Base-by-base conservation (phyloP, 805 yeast species). In the Zygoascus tannicola region DNA sequence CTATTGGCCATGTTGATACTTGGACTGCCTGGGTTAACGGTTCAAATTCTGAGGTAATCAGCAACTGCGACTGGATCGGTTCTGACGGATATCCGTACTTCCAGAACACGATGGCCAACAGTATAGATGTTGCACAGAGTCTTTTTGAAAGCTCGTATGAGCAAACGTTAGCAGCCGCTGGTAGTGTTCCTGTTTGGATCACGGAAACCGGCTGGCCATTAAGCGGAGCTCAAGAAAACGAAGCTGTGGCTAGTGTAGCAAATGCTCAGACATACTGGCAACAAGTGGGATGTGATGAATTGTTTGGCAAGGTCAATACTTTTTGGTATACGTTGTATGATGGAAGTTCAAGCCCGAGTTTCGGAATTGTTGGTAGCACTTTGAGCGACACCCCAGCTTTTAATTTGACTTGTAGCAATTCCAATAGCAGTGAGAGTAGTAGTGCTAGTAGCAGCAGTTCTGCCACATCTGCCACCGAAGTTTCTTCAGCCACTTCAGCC, bases 121-220 rank as follows among this genome's bases (percentile, higher is more conserved):
- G 94, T 2, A 85, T 85, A 79, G 78, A 81, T 55, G 94, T 84
- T 62, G 94, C 83, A 63, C 81, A 84, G 63, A 81, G 82, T 90
- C 92, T 73, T 90, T 94, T 57, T 70, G 83, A 65, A 87, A 82
- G 70, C 69, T 73, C 51, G 74, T 83, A 56, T 90, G 40, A 47
- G 22, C 28, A 85, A 69, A 71, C 86, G 51, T 62, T 74, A 52
- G 83, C 83, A 68, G 94, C 90, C 50, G 68, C 81, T 46, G 78
- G 86, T 43, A 85, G 83, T 63, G 75, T 84, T 56, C 72, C 74
- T 40, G 83, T 85, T 71, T 84, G 85, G 83, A 87, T 85, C 60
- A 94, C 94, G 68, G 95, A 85, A 69, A 85, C 95, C 50, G 95
- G 95, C 54, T 84, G 94, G 92, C 92, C 94, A 62, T 72, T 90